These are phyloP conservation scores for Buddleja alternifolia DNA, from an alignment of 257 asterid genomes.

Conservation along the genomic window DNA sequence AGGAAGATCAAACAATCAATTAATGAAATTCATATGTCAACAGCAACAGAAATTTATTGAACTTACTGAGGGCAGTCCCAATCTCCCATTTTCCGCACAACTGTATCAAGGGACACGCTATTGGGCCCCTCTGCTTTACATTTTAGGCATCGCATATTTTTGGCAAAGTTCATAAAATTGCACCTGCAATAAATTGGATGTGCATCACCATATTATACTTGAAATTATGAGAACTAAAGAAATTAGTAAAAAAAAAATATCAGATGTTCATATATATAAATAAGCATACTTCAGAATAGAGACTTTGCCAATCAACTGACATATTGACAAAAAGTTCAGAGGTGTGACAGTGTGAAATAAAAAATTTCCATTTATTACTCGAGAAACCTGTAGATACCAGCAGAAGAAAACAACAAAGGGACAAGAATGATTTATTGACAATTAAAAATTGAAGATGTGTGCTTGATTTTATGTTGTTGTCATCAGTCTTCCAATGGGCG, in stretches of 20 bases:
- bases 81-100: slow-evolving; percentile 73
- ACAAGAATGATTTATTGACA: not conserved
- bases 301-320: slow-evolving; percentile 23
- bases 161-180: slow-evolving; percentile 76
- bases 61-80: slow-evolving; percentile 85
- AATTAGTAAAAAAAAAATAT: not conserved
- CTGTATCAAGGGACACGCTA: slow-evolving; percentile 23
- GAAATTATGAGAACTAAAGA: not conserved
- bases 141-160: slow-evolving; percentile 61
- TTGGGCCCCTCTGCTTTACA: slow-evolving; percentile 63
- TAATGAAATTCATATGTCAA: slow-evolving; percentile 1
- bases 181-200: slow-evolving; percentile 62
- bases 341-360: not conserved
- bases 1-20: slow-evolving; percentile 15
- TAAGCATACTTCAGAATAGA: not conserved
- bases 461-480: not conserved
- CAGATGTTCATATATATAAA: slow-evolving; percentile 6
- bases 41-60: slow-evolving; percentile 16
- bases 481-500: not conserved
- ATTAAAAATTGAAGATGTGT: not conserved
- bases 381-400: slow-evolving; percentile 1
- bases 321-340: slow-evolving; percentile 5
- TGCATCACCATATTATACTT: slow-evolving; percentile 8
- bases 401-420: not conserved
- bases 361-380: not conserved